phyloP scores from a whole-genome alignment of 2,329 filamentous ascomycete genomes.

The Chalara sp. region DNA sequence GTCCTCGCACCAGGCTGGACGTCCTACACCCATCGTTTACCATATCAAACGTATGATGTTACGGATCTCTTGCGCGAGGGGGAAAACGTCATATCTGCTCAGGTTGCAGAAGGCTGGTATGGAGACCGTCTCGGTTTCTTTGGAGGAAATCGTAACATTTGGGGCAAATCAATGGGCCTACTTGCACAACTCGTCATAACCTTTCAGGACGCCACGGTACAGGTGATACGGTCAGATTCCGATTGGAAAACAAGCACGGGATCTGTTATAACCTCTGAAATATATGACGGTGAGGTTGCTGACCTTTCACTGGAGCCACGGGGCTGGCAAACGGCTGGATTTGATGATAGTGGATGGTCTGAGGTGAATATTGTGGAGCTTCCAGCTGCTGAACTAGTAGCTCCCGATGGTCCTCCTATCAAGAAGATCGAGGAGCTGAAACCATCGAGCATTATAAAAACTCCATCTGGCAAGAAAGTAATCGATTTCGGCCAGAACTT shows the following conservation, averaged over 20 bases:
- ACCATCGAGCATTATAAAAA: conserved; percentile 25
- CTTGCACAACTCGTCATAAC: conserved; percentile 33
- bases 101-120: conserved; percentile 45
- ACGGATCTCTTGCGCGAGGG: conserved; percentile 30
- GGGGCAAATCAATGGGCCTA: too few relatives aligned
- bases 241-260: conserved; percentile 31
- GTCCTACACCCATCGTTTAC: conserved; percentile 39
- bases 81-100: conserved; percentile 34
- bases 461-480: conserved; percentile 36
- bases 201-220: conserved; percentile 26
- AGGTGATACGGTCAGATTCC: conserved; percentile 30
- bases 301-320: conserved; percentile 31
- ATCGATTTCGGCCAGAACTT: conserved; percentile 54
- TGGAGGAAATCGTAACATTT: conserved; percentile 34
- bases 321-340: conserved; percentile 23
- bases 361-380: conserved; percentile 25
- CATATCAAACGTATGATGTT: conserved; percentile 48
- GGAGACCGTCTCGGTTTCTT: conserved; percentile 32
- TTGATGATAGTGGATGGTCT: too few relatives aligned
- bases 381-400: conserved; percentile 29
- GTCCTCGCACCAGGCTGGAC: conserved; percentile 35
- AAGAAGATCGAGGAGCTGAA: conserved; percentile 28
- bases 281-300: conserved; percentile 48
- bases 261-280: conserved; percentile 27
- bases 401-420: conserved; percentile 39